phyloP scores from a whole-genome alignment of 202 grass and related monocot genomes.

The Tripidium arundinaceum region DNA sequence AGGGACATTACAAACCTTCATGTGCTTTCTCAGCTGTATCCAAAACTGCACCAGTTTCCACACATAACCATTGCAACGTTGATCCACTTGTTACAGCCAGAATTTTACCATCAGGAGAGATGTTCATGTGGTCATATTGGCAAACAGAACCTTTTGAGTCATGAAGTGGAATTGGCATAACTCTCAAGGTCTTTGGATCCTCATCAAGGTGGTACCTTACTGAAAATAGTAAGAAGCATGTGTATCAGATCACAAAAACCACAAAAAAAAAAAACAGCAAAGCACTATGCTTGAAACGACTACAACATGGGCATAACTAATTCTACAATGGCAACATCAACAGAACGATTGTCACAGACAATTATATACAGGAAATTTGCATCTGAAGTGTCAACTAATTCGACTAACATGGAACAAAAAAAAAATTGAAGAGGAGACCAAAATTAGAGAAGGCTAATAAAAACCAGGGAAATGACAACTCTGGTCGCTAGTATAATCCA shows the following conservation, averaged over 20 bases:
- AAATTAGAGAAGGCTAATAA: conserved; percentile 14
- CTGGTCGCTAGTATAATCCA: not conserved
- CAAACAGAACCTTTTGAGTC: conserved; percentile 73
- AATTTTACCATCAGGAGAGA: conserved; percentile 83
- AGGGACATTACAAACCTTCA: conserved; percentile 61
- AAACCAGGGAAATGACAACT: not conserved
- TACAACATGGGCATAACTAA: not conserved
- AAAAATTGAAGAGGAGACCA: not conserved
- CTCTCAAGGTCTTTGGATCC: conserved; percentile 88
- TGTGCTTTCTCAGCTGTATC: conserved; percentile 92
- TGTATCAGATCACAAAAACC: conserved; percentile 12
- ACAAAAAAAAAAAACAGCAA: not conserved
- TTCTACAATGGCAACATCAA: conserved; percentile 13
- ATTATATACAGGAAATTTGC: not conserved
- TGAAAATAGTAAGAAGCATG: conserved; percentile 31
- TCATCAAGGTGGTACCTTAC: conserved; percentile 97
- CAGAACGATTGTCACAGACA: not conserved
- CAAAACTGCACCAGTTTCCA: conserved; percentile 72
- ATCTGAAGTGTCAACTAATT: not conserved
- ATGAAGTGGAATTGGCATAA: conserved; percentile 70
- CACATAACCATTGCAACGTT: conserved; percentile 80
- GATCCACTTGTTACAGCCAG: conserved; percentile 64
- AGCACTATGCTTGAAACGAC: not conserved
- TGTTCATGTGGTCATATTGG: conserved; percentile 71
- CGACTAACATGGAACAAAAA: not conserved